phyloP scores from a whole-genome alignment of 352 stramenopile species.

The Phytophthora pisi region DNA sequence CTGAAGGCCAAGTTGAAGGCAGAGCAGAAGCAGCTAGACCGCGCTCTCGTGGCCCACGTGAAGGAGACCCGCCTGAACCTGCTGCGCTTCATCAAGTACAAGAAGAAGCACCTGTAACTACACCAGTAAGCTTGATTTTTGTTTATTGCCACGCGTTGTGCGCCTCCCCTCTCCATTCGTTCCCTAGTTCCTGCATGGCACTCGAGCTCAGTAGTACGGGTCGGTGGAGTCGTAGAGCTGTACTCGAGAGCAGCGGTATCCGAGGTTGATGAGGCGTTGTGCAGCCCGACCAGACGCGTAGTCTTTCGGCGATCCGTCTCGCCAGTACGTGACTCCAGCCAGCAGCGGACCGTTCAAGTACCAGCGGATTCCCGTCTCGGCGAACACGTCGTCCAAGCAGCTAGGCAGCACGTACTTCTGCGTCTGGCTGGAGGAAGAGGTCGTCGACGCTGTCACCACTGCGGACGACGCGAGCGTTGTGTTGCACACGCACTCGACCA shows the following conservation, averaged over 20 bases:
- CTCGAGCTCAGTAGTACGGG: conserved; percentile 40
- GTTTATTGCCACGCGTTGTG: conserved; percentile 19
- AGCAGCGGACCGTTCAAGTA: conserved; percentile 74
- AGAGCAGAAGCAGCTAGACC: conserved; percentile 81
- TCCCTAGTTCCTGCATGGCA: conserved; percentile 11
- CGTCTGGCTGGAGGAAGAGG: conserved; percentile 39
- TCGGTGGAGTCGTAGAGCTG: conserved; percentile 76
- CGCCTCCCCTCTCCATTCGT: neutral
- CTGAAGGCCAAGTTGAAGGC: conserved; percentile 79
- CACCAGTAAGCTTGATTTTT: conserved; percentile 26
- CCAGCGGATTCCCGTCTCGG: conserved; percentile 79
- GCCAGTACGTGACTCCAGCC: conserved; percentile 69
- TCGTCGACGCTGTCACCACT: conserved; percentile 56
- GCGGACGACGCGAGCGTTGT: conserved; percentile 64
- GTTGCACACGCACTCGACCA: conserved; percentile 79
- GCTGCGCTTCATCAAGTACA: conserved; percentile 92
- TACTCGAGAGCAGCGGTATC: conserved; percentile 67
- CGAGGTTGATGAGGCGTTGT: conserved; percentile 66
- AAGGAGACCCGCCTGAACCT: conserved; percentile 90
- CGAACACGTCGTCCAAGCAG: conserved; percentile 86
- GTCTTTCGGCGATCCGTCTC: conserved; percentile 27
- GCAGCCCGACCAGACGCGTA: conserved; percentile 65
- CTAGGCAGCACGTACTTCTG: conserved; percentile 62
- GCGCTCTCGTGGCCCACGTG: conserved; percentile 77
- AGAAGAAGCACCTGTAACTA: conserved; percentile 85